Conservation (phyloP, 75 land plant genomes). For the Selaginella tamariscina region DNA sequence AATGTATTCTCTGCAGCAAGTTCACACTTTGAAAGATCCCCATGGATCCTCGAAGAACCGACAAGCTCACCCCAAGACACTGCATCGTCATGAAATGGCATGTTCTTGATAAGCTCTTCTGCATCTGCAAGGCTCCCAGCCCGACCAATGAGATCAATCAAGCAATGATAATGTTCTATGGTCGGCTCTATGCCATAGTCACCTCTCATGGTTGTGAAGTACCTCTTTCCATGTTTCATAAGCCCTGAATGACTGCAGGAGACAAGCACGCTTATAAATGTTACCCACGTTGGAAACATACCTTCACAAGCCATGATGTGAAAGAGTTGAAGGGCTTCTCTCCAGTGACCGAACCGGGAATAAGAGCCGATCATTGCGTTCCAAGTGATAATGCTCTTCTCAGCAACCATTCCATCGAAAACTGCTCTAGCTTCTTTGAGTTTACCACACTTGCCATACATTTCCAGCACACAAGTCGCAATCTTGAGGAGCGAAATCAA, state of each 20-base stretch:
- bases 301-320: neutral
- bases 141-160: slow-evolving; percentile 19
- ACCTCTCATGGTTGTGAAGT: slow-evolving; percentile 14
- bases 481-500: neutral
- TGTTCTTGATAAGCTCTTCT: neutral
- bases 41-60: slow-evolving; percentile 17
- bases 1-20: slow-evolving; percentile 5
- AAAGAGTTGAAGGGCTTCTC: neutral
- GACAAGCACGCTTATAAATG: slow-evolving; percentile 10
- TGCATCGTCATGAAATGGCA: slow-evolving; percentile 8
- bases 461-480: slow-evolving; percentile 7
- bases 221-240: slow-evolving; percentile 6
- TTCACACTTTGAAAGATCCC: slow-evolving; percentile 1
- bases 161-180: slow-evolving; percentile 13
- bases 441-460: slow-evolving; percentile 8
- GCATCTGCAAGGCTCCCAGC: slow-evolving; percentile 12
- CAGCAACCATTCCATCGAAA: neutral
- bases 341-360: neutral
- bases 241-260: slow-evolving; percentile 16
- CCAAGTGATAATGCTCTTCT: neutral
- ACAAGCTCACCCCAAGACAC: slow-evolving; percentile 12
- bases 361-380: slow-evolving; percentile 6
- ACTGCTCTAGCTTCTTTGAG: neutral
- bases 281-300: neutral
- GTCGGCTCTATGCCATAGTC: slow-evolving; percentile 11